Percentiles rank a stretch among this genome's conserved stretches.
These are phyloP conservation scores for Glutinoglossum americanum DNA, from an alignment of 495 filamentous ascomycete species.

Conservation along the genomic window DNA sequence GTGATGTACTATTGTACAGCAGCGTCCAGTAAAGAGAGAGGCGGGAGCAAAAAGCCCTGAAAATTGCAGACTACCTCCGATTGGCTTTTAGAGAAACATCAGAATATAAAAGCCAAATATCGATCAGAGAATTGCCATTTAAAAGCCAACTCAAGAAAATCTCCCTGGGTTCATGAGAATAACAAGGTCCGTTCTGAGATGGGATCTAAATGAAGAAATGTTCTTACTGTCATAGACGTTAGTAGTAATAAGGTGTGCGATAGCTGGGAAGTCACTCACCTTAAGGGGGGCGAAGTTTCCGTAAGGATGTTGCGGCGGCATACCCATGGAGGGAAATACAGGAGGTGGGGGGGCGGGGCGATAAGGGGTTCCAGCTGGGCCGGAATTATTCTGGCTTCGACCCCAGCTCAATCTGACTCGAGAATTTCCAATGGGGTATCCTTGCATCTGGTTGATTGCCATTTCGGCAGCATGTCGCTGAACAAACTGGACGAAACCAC, in stretches of 20 bases:
- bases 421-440: constrained; percentile 97
- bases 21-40: neutral
- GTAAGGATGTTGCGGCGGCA: constrained; percentile 54
- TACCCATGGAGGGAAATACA: constrained; percentile 69
- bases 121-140: neutral
- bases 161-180: neutral
- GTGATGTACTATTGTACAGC: neutral
- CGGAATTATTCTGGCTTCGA: constrained; percentile 96
- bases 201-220: neutral
- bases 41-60: neutral
- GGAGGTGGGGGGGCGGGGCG: constrained; percentile 85
- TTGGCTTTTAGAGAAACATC: neutral
- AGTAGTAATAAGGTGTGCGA: neutral
- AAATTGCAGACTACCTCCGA: constrained; percentile 1
- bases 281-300: constrained; percentile 55
- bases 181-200: neutral
- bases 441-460: constrained; percentile 99
- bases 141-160: constrained; percentile 1
- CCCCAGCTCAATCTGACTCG: constrained; percentile 95
- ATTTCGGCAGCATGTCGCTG: constrained; percentile 98
- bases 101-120: neutral
- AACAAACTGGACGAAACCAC: constrained; percentile 97
- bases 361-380: constrained; percentile 90
- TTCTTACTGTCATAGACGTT: neutral
- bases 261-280: constrained; percentile 25